phyloP scores from a whole-genome alignment of 2,329 filamentous ascomycete species.

The Fusarium multiceps region DNA sequence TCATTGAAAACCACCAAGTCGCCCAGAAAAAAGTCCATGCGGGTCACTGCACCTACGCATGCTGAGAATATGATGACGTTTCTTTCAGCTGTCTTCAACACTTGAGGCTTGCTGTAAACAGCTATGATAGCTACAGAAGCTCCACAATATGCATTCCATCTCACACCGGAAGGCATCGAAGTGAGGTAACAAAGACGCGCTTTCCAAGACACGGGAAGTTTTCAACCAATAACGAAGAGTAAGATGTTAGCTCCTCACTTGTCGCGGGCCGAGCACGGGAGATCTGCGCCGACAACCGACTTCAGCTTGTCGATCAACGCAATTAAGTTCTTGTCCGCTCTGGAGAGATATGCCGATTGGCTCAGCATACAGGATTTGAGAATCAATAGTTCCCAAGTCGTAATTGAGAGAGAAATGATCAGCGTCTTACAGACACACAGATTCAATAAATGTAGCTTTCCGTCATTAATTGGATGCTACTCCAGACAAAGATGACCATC shows the following conservation, averaged over 20 bases:
- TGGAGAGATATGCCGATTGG: background rate
- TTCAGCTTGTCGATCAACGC: background rate
- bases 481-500: fast-evolving
- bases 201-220: background rate
- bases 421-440: background rate
- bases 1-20: fast-evolving
- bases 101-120: background rate
- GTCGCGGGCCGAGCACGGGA: background rate
- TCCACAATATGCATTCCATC: fast-evolving
- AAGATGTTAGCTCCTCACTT: background rate
- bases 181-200: background rate
- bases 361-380: background rate
- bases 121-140: background rate
- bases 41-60: background rate
- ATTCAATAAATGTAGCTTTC: background rate
- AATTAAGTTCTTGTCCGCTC: background rate
- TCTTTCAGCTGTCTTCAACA: background rate
- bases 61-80: fast-evolving
- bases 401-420: background rate
- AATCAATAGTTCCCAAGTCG: background rate
- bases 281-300: background rate
- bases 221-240: background rate
- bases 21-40: fast-evolving
- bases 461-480: background rate
- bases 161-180: background rate